Evolutionary conservation across 2,329 filamentous ascomycete genomes (phyloP).

Genomic region (Cercospora canescens): DNA sequence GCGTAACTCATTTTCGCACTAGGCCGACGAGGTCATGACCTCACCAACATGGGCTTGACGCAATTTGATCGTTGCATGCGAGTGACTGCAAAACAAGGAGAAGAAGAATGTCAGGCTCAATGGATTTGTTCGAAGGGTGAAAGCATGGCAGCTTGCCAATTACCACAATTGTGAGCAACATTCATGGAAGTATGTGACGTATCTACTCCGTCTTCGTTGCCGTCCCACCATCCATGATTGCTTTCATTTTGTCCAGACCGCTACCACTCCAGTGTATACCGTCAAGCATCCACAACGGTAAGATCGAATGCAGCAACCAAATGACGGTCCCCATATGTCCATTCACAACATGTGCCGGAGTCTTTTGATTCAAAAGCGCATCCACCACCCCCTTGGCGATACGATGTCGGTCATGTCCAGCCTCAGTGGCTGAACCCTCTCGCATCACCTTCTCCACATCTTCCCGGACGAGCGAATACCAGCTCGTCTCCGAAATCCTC

Average conservation of each 20-base stretch:
- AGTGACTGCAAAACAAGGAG: neutral
- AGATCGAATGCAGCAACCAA: conserved; percentile 17
- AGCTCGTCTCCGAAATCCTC: conserved; percentile 45
- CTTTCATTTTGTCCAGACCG: conserved; percentile 11
- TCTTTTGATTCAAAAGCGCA: conserved; percentile 11
- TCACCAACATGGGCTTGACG: neutral
- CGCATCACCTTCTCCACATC: conserved; percentile 31
- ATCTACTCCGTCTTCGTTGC: conserved; percentile 3
- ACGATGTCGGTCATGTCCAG: conserved; percentile 15
- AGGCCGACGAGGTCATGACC: neutral
- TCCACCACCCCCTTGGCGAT: conserved; percentile 18
- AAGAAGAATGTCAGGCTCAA: neutral
- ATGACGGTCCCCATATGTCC: conserved; percentile 18
- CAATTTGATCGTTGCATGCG: neutral
- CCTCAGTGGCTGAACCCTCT: neutral
- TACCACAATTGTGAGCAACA: neutral
- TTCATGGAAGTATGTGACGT: neutral
- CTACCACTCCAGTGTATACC: conserved; percentile 6
- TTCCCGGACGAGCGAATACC: conserved; percentile 51
- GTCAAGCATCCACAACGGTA: conserved; percentile 20
- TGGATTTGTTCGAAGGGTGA: neutral
- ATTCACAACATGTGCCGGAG: conserved; percentile 12
- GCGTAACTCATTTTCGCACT: conserved; percentile 8
- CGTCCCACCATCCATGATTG: neutral
- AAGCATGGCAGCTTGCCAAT: neutral